These are phyloP conservation scores for Cyclotella sp. DNA, from an alignment of 108 stramenopile species.

Conservation along the genomic window DNA sequence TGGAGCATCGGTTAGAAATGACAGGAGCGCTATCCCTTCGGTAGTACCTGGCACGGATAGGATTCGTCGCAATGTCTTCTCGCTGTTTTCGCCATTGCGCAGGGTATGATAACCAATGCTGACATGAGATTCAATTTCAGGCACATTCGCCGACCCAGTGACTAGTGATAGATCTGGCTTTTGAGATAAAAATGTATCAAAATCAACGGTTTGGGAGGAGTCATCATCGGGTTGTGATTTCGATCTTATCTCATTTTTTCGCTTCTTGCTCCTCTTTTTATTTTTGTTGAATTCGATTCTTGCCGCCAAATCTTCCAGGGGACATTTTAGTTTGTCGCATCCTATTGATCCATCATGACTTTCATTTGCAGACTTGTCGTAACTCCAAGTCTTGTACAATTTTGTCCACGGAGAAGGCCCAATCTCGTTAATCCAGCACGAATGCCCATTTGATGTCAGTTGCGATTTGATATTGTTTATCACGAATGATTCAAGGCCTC, in stretches of 20 bases:
- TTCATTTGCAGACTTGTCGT: background rate
- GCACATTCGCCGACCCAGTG: conserved; percentile 5
- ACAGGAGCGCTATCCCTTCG: conserved; percentile 22
- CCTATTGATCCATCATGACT: background rate
- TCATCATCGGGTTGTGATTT: background rate
- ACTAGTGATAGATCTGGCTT: background rate
- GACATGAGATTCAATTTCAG: conserved; percentile 10
- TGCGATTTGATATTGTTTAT: background rate
- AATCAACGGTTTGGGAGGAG: background rate
- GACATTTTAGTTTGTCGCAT: background rate
- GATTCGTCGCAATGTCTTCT: background rate
- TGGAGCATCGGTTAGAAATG: conserved; percentile 45
- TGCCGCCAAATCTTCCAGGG: conserved; percentile 1
- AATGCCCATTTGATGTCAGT: conserved; percentile 10
- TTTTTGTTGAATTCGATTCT: conserved; percentile 13
- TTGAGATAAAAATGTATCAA: background rate
- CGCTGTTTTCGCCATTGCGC: no score
- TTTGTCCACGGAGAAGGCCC: conserved; percentile 12
- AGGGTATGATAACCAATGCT: conserved; percentile 18
- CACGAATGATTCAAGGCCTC: conserved; percentile 26
- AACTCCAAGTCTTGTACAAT: background rate
- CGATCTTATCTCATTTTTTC: conserved; percentile 1
- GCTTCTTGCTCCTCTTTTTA: conserved; percentile 13
- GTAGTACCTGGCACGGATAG: conserved; percentile 16
- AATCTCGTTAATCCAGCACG: conserved; percentile 12